These are phyloP conservation scores for Fusarium cyanostomum DNA, from an alignment of 2,329 filamentous ascomycete species.

Conservation along the genomic window DNA sequence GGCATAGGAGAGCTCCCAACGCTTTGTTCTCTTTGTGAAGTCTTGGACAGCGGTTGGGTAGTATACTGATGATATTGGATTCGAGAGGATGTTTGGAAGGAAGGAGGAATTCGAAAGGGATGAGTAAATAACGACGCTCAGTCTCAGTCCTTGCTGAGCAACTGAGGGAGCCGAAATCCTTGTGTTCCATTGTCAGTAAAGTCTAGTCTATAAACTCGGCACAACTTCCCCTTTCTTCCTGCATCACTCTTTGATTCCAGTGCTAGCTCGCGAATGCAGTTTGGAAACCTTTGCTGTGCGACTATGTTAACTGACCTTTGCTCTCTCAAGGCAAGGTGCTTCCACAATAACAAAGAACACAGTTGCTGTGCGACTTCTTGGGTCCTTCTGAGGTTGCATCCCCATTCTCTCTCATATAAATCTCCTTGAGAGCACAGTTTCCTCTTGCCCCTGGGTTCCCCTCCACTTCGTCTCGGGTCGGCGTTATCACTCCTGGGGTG, in stretches of 20 bases:
- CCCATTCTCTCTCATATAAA: no score
- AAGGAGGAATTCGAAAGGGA: background rate
- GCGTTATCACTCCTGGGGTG: no score
- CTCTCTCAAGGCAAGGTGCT: no score
- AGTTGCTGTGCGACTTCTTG: no score
- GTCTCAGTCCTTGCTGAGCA: background rate
- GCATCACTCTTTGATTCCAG: background rate
- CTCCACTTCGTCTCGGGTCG: no score
- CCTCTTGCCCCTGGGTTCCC: no score
- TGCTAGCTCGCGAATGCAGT: background rate
- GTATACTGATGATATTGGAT: background rate
- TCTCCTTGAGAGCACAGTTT: no score
- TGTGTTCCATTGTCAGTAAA: background rate
- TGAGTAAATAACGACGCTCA: background rate
- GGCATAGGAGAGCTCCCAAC: no score
- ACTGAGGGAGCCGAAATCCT: background rate
- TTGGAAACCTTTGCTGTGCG: no score
- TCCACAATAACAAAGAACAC: no score
- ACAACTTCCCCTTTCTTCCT: background rate
- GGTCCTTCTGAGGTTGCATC: no score
- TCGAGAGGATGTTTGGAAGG: background rate
- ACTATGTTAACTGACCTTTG: no score
- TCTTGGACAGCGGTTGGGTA: background rate
- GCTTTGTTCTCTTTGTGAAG: background rate
- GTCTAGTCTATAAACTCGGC: background rate